These are phyloP conservation scores for Plasmodium malariae DNA, from an alignment of 169 alveolate genomes.

Conservation along the genomic window DNA sequence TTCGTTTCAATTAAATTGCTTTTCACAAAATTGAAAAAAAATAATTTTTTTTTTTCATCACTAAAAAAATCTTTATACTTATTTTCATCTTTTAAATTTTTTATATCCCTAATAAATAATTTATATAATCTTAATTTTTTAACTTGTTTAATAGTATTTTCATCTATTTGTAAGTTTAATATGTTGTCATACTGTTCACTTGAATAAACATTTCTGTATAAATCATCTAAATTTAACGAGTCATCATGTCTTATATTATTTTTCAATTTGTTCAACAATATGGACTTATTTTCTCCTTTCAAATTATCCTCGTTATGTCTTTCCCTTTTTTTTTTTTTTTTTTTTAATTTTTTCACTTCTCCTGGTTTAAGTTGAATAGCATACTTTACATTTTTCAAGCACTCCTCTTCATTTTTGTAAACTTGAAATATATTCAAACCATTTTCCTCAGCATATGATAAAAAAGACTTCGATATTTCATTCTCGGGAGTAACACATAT, in stretches of 20 bases:
- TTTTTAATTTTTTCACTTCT: not conserved
- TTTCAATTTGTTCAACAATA: not conserved
- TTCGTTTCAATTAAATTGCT: constrained; percentile 38
- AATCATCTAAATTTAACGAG: constrained; percentile 23
- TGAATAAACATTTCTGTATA: constrained; percentile 50
- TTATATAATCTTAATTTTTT: constrained; percentile 26
- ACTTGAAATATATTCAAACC: constrained; percentile 50
- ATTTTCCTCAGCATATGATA: constrained; percentile 23
- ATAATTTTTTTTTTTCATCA: constrained; percentile 37
- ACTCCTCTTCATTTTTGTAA: constrained; percentile 43
- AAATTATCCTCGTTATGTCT: not conserved
- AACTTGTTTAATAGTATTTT: not conserved
- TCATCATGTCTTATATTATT: constrained; percentile 10
- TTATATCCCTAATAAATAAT: constrained; percentile 38
- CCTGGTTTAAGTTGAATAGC: constrained; percentile 21
- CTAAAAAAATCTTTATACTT: constrained; percentile 19
- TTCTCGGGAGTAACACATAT: constrained; percentile 41
- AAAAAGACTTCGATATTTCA: constrained; percentile 17
- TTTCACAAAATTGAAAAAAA: constrained; percentile 55
- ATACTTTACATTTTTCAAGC: constrained; percentile 48
- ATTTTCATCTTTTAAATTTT: constrained; percentile 38
- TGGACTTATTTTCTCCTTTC: not conserved
- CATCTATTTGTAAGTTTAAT: constrained; percentile 22
- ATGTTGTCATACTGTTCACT: constrained; percentile 6
- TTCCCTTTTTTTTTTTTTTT: not conserved